phyloP scores from a whole-genome alignment of 805 yeast genomes.

The Candida peoriensis region DNA sequence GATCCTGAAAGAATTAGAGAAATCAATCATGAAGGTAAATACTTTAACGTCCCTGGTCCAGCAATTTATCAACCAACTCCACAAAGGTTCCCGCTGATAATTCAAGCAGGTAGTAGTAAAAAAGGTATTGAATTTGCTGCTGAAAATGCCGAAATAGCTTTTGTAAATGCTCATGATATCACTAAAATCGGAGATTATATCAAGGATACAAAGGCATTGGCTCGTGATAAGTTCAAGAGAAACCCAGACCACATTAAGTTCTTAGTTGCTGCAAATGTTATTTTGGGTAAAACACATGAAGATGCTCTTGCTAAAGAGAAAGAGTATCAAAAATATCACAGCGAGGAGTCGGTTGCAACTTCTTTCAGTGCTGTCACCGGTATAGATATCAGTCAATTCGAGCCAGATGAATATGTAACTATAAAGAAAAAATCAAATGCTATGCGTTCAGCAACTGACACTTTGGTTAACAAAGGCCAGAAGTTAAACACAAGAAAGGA shows the following conservation, averaged over 20 bases:
- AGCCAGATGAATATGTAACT: constrained; percentile 30
- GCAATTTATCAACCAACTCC: constrained; percentile 35
- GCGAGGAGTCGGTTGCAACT: constrained; percentile 31
- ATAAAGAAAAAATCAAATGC: constrained; percentile 27
- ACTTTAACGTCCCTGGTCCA: constrained; percentile 27
- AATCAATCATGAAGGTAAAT: constrained; percentile 33
- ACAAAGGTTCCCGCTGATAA: constrained; percentile 36
- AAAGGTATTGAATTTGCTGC: constrained; percentile 38
- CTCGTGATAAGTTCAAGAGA: constrained; percentile 27
- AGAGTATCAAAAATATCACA: constrained; percentile 23
- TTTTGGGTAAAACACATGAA: constrained; percentile 33
- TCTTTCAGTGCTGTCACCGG: constrained; percentile 41
- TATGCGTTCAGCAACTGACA: constrained; percentile 21
- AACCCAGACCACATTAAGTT: constrained; percentile 31
- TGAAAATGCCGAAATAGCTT: constrained; percentile 34
- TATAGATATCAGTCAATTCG: constrained; percentile 31
- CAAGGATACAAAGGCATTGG: constrained; percentile 22
- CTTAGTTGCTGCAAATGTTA: constrained; percentile 26
- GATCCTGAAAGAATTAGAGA: constrained; percentile 33
- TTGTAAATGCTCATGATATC: constrained; percentile 29
- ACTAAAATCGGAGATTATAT: constrained; percentile 11
- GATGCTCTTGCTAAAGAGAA: constrained; percentile 30
- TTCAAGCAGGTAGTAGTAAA: constrained; percentile 38
- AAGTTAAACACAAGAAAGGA: neutral
- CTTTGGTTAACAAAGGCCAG: neutral